Percentiles rank a stretch among this genome's conserved stretches.
Conservation (phyloP, 345 rosid genomes). For the Syzygium aqueum region DNA sequence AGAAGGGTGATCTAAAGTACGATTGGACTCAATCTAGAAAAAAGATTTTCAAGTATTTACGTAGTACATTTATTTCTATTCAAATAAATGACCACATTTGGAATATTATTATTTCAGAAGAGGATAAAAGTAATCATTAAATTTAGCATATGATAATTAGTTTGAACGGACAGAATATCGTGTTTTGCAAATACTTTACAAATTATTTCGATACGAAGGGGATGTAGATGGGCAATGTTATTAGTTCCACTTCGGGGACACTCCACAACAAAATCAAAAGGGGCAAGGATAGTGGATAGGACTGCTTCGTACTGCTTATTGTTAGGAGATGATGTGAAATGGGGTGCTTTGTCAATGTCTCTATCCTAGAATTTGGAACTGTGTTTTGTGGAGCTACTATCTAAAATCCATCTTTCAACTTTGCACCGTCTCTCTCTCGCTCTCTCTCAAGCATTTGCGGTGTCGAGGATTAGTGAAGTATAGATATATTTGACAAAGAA, state of each 20-base stretch:
- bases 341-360: not conserved
- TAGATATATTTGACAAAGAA: not conserved
- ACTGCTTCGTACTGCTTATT: not conserved
- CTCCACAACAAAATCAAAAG: not conserved
- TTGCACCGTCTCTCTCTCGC: not conserved
- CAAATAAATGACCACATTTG: not conserved
- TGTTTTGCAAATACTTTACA: not conserved
- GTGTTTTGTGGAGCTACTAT: not conserved
- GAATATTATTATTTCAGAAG: not conserved
- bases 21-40: not conserved
- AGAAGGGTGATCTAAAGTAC: not conserved
- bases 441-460: not conserved
- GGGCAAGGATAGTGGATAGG: not conserved
- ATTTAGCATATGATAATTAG: not conserved
- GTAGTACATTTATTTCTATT: not conserved
- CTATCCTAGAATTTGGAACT: slow-evolving; percentile 5
- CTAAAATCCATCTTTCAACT: not conserved
- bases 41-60: not conserved
- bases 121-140: not conserved
- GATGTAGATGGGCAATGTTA: not conserved
- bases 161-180: not conserved
- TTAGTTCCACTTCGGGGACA: not conserved
- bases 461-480: not conserved
- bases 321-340: not conserved
- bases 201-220: not conserved